Conservation (phyloP, 2,329 filamentous ascomycete genomes). For the Raffaelea ambrosiae region DNA sequence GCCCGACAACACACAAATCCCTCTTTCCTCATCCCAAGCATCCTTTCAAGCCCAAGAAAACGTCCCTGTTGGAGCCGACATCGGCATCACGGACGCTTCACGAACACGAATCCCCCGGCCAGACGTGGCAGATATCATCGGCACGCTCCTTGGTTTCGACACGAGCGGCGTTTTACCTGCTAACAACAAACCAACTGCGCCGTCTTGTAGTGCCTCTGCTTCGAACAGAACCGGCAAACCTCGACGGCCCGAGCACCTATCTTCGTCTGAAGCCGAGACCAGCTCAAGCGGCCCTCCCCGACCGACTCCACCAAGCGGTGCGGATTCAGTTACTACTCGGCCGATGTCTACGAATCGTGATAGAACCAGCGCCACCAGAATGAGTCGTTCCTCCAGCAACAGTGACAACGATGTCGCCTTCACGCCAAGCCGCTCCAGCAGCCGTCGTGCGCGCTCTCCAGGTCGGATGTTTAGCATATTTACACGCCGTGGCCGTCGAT, state of each 20-base stretch:
- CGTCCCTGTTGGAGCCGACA: too few relatives aligned
- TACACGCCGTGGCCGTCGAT: slow-evolving; percentile 4
- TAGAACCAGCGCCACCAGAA: background rate
- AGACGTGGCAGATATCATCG: background rate
- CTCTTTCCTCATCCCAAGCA: background rate
- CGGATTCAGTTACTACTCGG: background rate
- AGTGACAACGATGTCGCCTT: background rate
- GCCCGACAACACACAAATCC: background rate
- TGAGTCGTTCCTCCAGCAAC: background rate
- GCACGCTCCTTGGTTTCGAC: background rate
- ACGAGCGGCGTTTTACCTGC: background rate
- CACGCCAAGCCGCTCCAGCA: background rate
- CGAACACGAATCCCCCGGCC: background rate
- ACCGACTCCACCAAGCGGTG: too few relatives aligned
- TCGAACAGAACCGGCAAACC: background rate
- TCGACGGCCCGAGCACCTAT: background rate
- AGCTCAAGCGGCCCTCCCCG: background rate
- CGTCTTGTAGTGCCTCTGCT: background rate
- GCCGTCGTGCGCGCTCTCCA: slow-evolving; percentile 2
- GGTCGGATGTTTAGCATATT: slow-evolving; percentile 6
- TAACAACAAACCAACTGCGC: background rate
- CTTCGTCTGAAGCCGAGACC: background rate
- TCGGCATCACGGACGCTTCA: too few relatives aligned
- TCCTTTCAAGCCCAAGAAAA: too few relatives aligned
- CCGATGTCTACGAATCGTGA: background rate